Conservation (phyloP, 1,284 basidiomycete genomes). For the Phlebopus sp. region DNA sequence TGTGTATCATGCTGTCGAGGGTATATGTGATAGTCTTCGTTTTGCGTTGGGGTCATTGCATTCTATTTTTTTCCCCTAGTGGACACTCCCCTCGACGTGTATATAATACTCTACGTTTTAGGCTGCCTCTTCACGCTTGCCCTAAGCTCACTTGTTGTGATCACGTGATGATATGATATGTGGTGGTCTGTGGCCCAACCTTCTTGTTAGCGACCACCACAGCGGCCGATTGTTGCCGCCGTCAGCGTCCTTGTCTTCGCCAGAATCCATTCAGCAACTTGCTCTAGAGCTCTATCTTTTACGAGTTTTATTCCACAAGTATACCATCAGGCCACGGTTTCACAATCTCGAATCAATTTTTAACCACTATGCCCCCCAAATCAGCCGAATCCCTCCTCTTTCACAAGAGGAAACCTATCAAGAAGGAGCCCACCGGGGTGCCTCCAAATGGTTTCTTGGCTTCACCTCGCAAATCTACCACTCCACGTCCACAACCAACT, state of each 20-base stretch:
- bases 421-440: slow-evolving; percentile 19
- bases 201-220: slow-evolving; percentile 4
- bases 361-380: slow-evolving; percentile 26
- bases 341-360: neutral
- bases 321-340: neutral
- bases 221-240: neutral
- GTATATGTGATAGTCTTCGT: slow-evolving; percentile 14
- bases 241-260: too few species aligned
- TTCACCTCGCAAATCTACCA: slow-evolving; percentile 28
- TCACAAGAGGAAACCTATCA: slow-evolving; percentile 32
- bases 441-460: slow-evolving; percentile 13
- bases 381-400: slow-evolving; percentile 32
- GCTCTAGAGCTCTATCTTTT: neutral
- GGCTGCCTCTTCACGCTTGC: neutral
- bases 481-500: slow-evolving; percentile 31
- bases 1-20: slow-evolving; percentile 10
- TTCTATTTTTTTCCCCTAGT: slow-evolving; percentile 17
- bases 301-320: neutral
- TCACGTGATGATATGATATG: neutral
- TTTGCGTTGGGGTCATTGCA: slow-evolving; percentile 23
- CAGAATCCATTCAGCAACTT: slow-evolving; percentile 2
- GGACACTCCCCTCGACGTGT: slow-evolving; percentile 28
- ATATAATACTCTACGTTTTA: slow-evolving; percentile 28
- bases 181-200: slow-evolving; percentile 1
- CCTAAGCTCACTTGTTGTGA: neutral